Evolutionary conservation across 768 basidiomycete species (phyloP).

Genomic region (Russula ochroleuca): DNA sequence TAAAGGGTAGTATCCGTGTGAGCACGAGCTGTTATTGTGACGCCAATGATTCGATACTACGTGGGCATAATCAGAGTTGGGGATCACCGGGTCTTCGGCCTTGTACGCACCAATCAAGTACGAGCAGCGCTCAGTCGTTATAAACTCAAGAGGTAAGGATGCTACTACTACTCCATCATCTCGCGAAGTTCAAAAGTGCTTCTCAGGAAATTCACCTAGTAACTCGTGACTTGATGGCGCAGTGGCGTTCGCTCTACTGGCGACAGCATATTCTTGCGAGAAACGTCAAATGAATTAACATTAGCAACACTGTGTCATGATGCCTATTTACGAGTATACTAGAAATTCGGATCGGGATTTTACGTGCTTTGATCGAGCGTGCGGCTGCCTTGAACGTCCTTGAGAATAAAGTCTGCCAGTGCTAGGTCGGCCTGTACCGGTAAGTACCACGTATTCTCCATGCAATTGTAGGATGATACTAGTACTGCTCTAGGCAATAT

Average conservation of each 20-base stretch:
- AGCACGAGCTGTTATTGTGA: too few species aligned
- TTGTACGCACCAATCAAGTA: slow-evolving; percentile 59
- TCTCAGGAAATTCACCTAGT: slow-evolving; percentile 28
- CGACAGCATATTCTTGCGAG: slow-evolving; percentile 29
- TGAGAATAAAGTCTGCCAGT: slow-evolving; percentile 23
- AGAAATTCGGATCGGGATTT: slow-evolving; percentile 67
- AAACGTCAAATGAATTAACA: not conserved
- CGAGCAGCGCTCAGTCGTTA: too few species aligned
- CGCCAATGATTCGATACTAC: too few species aligned
- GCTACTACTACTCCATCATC: too few species aligned
- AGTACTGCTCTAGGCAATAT: slow-evolving; percentile 30
- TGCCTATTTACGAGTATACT: too few species aligned
- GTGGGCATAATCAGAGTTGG: not conserved
- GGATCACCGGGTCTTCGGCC: not conserved
- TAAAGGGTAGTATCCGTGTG: too few species aligned
- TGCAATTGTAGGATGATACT: not conserved
- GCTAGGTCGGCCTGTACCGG: too few species aligned
- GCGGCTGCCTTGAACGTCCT: slow-evolving; percentile 35
- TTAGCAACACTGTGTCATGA: too few species aligned
- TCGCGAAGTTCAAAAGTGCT: slow-evolving; percentile 21
- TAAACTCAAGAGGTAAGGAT: too few species aligned
- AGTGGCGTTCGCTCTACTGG: slow-evolving; percentile 8
- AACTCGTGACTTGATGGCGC: not conserved
- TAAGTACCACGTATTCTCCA: not conserved
- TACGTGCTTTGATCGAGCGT: slow-evolving; percentile 73